These are phyloP conservation scores for Pseudopithomyces chartarum DNA, from an alignment of 2,329 filamentous ascomycete species.

Conservation along the genomic window DNA sequence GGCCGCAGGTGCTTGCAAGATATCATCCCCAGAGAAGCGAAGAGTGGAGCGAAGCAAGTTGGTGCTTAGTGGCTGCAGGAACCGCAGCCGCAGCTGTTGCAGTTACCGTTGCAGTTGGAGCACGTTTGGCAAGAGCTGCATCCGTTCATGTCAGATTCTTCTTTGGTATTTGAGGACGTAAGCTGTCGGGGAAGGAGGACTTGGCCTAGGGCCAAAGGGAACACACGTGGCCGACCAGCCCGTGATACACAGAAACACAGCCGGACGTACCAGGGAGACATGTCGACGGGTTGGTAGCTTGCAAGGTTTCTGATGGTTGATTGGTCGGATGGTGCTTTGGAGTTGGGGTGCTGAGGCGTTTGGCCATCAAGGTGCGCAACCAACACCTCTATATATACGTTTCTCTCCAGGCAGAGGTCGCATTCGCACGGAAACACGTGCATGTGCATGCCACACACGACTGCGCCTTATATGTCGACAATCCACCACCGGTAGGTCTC, in stretches of 20 bases:
- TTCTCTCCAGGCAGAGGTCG: too few species aligned
- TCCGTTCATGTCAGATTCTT: neutral
- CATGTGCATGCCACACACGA: neutral
- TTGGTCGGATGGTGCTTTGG: neutral
- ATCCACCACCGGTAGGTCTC: too few species aligned
- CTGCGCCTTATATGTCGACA: too few species aligned
- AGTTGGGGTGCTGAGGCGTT: neutral
- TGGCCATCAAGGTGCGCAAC: constrained; percentile 6
- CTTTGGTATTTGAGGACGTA: neutral
- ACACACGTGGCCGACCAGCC: too few species aligned
- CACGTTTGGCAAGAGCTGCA: constrained; percentile 33
- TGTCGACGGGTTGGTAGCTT: neutral
- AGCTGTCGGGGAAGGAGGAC: too few species aligned
- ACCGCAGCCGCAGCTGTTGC: constrained; percentile 37
- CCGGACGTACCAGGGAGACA: constrained; percentile 2
- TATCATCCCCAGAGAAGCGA: neutral
- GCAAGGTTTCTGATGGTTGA: neutral
- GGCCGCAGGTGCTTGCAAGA: neutral
- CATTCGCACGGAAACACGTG: neutral
- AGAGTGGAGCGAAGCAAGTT: neutral
- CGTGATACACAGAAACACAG: neutral
- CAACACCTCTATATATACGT: constrained; percentile 1
- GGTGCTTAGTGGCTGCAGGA: constrained; percentile 28
- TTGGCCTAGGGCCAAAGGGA: neutral
- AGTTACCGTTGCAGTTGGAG: constrained; percentile 33